Base-by-base conservation (phyloP, 768 basidiomycete species). In the Gymnopilus dilepis region DNA sequence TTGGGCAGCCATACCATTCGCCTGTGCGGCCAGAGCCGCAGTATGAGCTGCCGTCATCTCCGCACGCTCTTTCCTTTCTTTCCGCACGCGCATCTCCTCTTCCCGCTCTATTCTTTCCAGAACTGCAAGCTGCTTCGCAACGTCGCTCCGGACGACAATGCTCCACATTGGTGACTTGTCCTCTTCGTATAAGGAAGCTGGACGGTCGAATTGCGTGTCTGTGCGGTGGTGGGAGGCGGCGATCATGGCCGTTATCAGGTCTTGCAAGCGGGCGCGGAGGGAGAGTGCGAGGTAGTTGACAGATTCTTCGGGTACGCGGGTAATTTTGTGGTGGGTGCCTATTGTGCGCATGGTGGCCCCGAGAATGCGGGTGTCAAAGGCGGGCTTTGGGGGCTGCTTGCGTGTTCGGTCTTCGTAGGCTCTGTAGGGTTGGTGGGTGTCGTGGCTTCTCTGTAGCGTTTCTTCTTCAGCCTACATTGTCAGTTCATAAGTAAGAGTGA, bases 161-260 rank as follows among this genome's bases (percentile, higher is more conserved):
- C 84, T 84, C 92, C 94, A 97, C 89, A 95, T 92, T 1, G 94
- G 90, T 1, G 82, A 80, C 21, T 80, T 84, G 52, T 88, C 86
- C 33, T 81, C 86, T 38, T 81, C 82, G 65, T 91, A 93, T 28
- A 85, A 61, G n/a, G 84, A 85, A 0, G 90, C 84, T 0, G 86
- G 76, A 21, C 86, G 81, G 67, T 89, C 87, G 63, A 86, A 92
- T 62, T 88, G 87, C 0, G 90, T 83, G 64, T 89, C 88, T 4
- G 79, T 84, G 19, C 92, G 87, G 70, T 93, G 91, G 43, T 78
- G 79, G 24, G 88, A 78, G 0, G 91, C 91, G 28, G 79, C 76
- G 59, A 89, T 79, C 90, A 92, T 91, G 40, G 80, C 81, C 15
- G 80, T 82, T 52, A 93, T 75, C 50, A 92, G 82, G 60, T 86